Conservation (phyloP, 2,329 filamentous ascomycete genomes). For the Thelonectria rubi region DNA sequence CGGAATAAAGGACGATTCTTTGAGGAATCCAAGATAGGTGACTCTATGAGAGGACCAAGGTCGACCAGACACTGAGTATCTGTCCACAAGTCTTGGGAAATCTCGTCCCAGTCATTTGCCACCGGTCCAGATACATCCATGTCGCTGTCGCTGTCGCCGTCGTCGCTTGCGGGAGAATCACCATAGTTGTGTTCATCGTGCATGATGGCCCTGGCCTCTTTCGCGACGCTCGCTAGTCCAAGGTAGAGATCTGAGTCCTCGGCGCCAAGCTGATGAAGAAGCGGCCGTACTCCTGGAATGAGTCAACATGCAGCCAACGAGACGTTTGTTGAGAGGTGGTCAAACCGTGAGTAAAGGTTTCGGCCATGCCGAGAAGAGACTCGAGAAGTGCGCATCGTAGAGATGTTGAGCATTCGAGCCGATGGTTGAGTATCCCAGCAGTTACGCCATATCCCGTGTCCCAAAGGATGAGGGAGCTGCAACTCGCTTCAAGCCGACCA, state of each 20-base stretch:
- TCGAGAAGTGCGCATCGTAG: background rate
- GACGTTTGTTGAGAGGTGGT: background rate
- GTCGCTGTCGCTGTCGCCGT: background rate
- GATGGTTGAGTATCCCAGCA: background rate
- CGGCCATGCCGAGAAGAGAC: background rate
- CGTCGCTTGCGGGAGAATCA: background rate
- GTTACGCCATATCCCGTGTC: background rate
- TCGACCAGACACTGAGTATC: constrained; percentile 2
- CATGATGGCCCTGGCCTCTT: background rate
- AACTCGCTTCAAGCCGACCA: background rate
- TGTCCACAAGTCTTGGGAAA: background rate
- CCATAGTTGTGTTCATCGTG: background rate
- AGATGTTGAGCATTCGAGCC: background rate
- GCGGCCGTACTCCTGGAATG: background rate
- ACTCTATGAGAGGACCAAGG: background rate
- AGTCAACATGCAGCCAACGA: background rate
- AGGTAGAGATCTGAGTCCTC: background rate
- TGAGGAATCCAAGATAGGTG: background rate
- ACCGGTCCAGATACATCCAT: background rate
- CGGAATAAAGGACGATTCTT: background rate
- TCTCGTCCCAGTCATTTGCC: background rate
- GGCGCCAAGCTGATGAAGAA: background rate
- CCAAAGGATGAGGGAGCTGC: background rate
- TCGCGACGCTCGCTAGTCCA: background rate
- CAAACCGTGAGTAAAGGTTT: background rate